Conservation (phyloP, 768 basidiomycete genomes). For the Suillus paluster region DNA sequence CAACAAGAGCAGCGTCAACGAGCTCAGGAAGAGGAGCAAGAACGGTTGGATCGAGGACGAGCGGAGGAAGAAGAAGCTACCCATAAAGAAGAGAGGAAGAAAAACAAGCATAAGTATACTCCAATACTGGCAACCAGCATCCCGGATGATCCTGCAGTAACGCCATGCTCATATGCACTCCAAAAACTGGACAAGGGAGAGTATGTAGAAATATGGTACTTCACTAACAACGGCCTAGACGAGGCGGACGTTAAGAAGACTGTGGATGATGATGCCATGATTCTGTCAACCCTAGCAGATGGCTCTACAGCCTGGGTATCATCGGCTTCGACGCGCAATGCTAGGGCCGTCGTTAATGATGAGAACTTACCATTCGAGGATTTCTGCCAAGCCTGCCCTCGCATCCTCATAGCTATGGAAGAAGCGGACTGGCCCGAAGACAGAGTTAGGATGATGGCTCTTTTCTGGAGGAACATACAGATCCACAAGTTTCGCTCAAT, state of each 20-base stretch:
- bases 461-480: constrained; percentile 16
- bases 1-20: background rate
- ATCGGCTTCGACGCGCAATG: no score
- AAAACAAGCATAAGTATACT: constrained; percentile 1
- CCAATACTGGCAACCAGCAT: background rate
- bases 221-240: constrained; percentile 15
- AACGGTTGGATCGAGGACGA: background rate
- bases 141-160: background rate
- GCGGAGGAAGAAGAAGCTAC: background rate
- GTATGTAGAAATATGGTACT: constrained; percentile 5
- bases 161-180: background rate
- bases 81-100: background rate
- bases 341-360: no score
- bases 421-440: constrained; percentile 14
- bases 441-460: constrained; percentile 12
- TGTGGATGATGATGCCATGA: no score
- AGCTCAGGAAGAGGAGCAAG: background rate
- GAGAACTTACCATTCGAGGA: no score
- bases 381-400: no score
- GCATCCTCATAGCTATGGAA: constrained; percentile 15
- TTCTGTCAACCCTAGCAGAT: no score
- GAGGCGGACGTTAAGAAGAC: no score
- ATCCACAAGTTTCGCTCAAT: constrained; percentile 12
- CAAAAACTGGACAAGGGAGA: background rate
- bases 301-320: no score